Base-by-base conservation (phyloP, 2,329 filamentous ascomycete genomes). In the Hymenoscyphus scutula region DNA sequence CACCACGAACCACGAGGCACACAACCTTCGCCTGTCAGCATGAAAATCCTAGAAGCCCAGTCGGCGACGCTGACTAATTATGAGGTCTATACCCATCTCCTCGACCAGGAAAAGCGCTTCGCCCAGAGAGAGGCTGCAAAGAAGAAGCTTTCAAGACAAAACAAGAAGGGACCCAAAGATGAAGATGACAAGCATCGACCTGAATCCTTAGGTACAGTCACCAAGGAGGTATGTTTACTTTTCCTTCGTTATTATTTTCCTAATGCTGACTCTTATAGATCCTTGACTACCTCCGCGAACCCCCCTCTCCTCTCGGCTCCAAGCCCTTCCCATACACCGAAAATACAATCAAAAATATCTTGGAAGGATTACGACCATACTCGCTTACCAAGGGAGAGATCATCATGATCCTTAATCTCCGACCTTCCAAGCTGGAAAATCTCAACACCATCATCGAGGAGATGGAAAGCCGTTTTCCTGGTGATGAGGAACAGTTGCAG, bases 41-140 rank as follows among this genome's bases (percentile, higher is more conserved):
- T 89, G 86, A 88, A 90, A 82, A 84, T 92, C 71, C 77, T 91
- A 69, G 88, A 89, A 71, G 80, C 88, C 2, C 88, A 91, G 73
- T 85, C 85, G 32, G 88, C 87, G 5, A 81, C 88, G 51, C 79
- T 92, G 71, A 85, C 86, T 73, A 92, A 92, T 75, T 88, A 84
- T 67, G 89, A 92, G 79, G 88, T 92, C 66, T 87, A 87, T 70
- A 79, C 82, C 62, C 88, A 90, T 69, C 76, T 92, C 45, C 76
- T 77, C 5, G 81, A 87, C 55, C 83, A 85, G 70, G 80, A 80
- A 58, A 75, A 78, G 61, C 77, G 78, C 56, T 83, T 85, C 41
- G 51, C 45, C 45, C 23, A 11, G 45, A 51, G 45, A 25, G 34
- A 37, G 34, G 34, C 34, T 13, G 34, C 34, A 37, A 17, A 37